A percentile compares a stretch with the other conserved stretches of the same genome.
Conservation (phyloP, 148 eudicot species). For the Chenopodium suecicum region DNA sequence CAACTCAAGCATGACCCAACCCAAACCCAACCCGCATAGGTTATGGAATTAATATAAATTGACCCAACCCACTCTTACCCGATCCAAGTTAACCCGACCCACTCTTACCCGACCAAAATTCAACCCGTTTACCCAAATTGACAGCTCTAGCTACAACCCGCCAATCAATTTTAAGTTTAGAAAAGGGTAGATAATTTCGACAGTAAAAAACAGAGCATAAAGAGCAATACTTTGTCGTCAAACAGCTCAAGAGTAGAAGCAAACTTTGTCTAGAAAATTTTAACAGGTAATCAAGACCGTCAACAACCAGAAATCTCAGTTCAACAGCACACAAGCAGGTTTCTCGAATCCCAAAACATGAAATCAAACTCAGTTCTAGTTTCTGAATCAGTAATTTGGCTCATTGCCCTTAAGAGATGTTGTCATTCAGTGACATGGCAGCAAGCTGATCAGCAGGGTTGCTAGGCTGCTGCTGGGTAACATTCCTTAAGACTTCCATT, state of each 20-base stretch:
- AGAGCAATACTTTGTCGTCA: neutral
- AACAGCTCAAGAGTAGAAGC: neutral
- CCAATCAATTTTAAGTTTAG: too few species aligned
- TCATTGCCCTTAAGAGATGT: slow-evolving; percentile 25
- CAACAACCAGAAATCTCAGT: slow-evolving; percentile 2
- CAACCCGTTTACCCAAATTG: too few species aligned
- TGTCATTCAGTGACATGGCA: slow-evolving; percentile 55
- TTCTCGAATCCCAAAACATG: slow-evolving; percentile 1
- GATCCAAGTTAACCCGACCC: too few species aligned
- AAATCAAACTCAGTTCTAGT: neutral
- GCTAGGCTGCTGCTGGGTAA: slow-evolving; percentile 51
- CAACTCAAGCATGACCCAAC: too few species aligned
- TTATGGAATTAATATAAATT: too few species aligned
- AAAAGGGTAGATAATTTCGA: too few species aligned
- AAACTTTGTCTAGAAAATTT: neutral
- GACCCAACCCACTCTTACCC: too few species aligned
- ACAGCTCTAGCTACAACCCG: too few species aligned
- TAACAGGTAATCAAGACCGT: neutral
- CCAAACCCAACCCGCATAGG: too few species aligned
- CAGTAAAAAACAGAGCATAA: neutral
- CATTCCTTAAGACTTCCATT: slow-evolving; percentile 66
- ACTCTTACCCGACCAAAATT: too few species aligned
- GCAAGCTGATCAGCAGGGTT: slow-evolving; percentile 60
- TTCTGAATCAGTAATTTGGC: neutral
- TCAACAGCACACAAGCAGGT: slow-evolving; percentile 8